These are phyloP conservation scores for Didymella lethalis DNA, from an alignment of 2,329 filamentous ascomycete genomes.

Conservation along the genomic window DNA sequence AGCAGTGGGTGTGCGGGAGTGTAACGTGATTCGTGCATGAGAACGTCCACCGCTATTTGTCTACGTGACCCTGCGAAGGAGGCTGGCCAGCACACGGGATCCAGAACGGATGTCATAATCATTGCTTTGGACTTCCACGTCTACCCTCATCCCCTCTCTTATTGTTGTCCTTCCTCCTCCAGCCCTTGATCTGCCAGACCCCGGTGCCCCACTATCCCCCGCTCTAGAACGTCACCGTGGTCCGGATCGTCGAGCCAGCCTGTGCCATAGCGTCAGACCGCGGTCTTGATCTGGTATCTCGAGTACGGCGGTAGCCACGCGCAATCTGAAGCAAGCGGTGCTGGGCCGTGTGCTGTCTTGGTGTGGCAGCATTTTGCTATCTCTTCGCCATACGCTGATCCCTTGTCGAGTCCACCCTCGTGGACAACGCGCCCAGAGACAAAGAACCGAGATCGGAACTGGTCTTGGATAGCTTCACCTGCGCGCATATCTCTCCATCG, in stretches of 20 bases:
- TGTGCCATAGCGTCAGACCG: constrained; percentile 29
- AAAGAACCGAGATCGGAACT: constrained; percentile 38
- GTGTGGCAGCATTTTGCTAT: constrained; percentile 7
- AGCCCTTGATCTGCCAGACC: constrained; percentile 13
- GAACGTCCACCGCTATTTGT: constrained; percentile 36
- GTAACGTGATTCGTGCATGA: constrained; percentile 39
- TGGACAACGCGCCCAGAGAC: constrained; percentile 16
- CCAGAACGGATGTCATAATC: constrained; percentile 32
- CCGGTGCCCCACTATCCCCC: constrained; percentile 22
- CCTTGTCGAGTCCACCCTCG: constrained; percentile 5
- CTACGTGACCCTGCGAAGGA: constrained; percentile 38
- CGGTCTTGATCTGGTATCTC: constrained; percentile 28
- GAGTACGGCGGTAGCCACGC: constrained; percentile 25
- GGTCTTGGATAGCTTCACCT: constrained; percentile 35
- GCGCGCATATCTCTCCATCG: constrained; percentile 38
- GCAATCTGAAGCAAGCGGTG: constrained; percentile 6
- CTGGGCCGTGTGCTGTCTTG: constrained; percentile 6
- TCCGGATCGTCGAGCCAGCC: constrained; percentile 29
- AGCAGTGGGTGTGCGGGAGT: constrained; percentile 28
- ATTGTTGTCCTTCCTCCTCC: constrained; percentile 17
- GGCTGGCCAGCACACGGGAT: constrained; percentile 36
- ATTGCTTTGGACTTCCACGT: constrained; percentile 22
- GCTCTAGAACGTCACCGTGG: constrained; percentile 34
- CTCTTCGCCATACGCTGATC: constrained; percentile 2
- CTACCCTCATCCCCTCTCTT: constrained; percentile 8